Evolutionary conservation across 2,329 filamentous ascomycete genomes (phyloP).

Genomic region (Dactylellina cionopaga): DNA sequence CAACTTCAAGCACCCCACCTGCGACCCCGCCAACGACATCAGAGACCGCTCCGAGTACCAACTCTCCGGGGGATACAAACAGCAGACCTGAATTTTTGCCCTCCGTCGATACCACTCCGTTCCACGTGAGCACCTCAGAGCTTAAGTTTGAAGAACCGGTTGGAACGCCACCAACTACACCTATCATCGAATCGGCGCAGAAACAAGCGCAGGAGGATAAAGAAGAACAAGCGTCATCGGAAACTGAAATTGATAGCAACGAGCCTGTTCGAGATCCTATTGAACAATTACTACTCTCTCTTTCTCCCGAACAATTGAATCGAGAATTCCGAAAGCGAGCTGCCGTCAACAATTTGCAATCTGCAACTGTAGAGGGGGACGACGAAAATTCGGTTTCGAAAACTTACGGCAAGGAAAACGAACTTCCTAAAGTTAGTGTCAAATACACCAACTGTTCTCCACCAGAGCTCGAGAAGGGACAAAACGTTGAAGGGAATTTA

Average conservation of each 20-base stretch:
- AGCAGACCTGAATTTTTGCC: not conserved
- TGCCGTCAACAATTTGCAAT: not conserved
- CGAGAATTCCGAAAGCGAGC: not conserved
- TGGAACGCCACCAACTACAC: not conserved
- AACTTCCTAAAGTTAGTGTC: too few relatives aligned
- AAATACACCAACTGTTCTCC: too few relatives aligned
- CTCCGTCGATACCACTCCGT: not conserved
- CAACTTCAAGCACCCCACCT: not conserved
- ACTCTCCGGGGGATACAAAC: too few relatives aligned
- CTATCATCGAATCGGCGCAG: too few relatives aligned
- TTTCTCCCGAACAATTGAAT: not conserved
- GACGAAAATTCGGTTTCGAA: too few relatives aligned
- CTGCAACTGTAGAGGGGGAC: not conserved
- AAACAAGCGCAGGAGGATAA: too few relatives aligned
- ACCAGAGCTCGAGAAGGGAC: too few relatives aligned
- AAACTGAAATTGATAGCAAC: not conserved
- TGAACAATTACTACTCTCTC: not conserved
- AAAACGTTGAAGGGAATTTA: too few relatives aligned
- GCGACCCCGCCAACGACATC: not conserved
- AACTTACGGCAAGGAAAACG: too few relatives aligned
- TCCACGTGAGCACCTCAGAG: not conserved
- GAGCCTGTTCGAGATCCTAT: not conserved
- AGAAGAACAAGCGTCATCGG: too few relatives aligned
- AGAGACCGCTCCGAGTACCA: too few relatives aligned
- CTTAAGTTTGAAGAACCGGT: not conserved